Evolutionary conservation across 768 basidiomycete species (phyloP), one percentile per base, ranked within the genome.

Genomic region (Agaricus sinodeliciosus): DNA sequence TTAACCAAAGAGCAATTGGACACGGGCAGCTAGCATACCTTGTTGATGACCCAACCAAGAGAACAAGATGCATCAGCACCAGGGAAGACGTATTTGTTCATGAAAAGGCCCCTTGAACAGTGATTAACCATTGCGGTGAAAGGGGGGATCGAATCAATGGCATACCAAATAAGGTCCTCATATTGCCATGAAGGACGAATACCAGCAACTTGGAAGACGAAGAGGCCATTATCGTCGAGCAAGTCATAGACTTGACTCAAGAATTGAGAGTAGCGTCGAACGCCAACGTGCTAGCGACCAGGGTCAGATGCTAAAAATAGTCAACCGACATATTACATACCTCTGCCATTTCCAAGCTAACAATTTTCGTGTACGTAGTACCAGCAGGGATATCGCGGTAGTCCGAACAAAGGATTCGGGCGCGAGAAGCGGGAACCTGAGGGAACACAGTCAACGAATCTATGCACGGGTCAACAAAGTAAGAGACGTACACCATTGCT

Each of bases 31-130:
- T 2, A 2, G 7, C 41, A 48, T 42, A 73, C 76, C 67, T 77
- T 76, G 57, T 72, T 79, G 55, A 99, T 78, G 51, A 96, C 93
- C 95, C 95, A 98, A 37, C 89, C 91, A 27, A 98, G 85, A 16
- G 94, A 90, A 68, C 92, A 92, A 2, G 87, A 91, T 0, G 96
- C 96, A 62, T 99, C 96, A 3, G 95, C 96, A 64, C 95, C 95
- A 42, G 96, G 95, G 85, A 99, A 99, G 65, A 99, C 72, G 59
- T 99, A 98, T 64, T 94, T 94, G 81, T 90, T 94, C 92, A 94
- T 94, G 76, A 94, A 95, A 19, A 94, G 77, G 59, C 93, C 94
- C 90, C 87, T 88, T 37, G 12, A 42, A 27, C 4, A 34, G 4
- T 31, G 36, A 1, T 54, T 12, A 58, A 47, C 4, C 6, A 9